A percentile compares a stretch with the other conserved stretches of the same genome.
Conservation (phyloP, 768 basidiomycete genomes). For the Flagelloscypha sp. region DNA sequence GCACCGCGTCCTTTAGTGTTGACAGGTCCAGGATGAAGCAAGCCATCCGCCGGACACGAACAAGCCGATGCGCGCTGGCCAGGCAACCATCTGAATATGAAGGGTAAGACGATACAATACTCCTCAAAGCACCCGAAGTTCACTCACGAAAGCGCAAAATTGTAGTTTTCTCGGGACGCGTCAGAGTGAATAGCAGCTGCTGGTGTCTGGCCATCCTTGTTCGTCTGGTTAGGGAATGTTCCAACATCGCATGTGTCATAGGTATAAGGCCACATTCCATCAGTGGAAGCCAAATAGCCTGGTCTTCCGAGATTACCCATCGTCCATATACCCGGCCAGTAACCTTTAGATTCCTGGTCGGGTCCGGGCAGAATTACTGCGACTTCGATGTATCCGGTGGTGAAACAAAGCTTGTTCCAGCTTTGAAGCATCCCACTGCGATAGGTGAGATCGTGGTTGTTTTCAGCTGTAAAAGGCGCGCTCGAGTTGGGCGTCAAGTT, state of each 20-base stretch:
- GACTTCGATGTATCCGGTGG: constrained; percentile 43
- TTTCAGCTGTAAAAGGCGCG: constrained; percentile 33
- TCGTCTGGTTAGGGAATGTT: constrained; percentile 46
- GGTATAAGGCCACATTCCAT: constrained; percentile 73
- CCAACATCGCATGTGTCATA: constrained; percentile 52
- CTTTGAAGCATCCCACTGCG: constrained; percentile 75
- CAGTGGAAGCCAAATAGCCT: constrained; percentile 79
- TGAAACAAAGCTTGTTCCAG: constrained; percentile 90
- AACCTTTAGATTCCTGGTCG: constrained; percentile 34
- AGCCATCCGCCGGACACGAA: constrained; percentile 74
- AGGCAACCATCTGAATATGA: constrained; percentile 30
- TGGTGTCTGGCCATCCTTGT: constrained; percentile 31
- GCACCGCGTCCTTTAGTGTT: constrained; percentile 72
- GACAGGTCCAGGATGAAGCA: constrained; percentile 82
- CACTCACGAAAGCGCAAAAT: constrained; percentile 62
- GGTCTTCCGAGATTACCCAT: constrained; percentile 83
- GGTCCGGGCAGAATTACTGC: not conserved
- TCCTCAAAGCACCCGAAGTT: constrained; percentile 66
- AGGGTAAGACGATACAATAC: constrained; percentile 14
- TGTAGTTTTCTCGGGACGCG: constrained; percentile 33
- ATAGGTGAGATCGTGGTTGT: constrained; percentile 56
- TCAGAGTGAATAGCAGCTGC: constrained; percentile 30
- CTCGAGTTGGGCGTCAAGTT: constrained; percentile 25
- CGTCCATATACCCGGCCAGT: constrained; percentile 79
- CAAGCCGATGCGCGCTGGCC: constrained; percentile 85